Evolutionary conservation across 352 stramenopile genomes (phyloP).

Genomic region (Phytophthora pini): DNA sequence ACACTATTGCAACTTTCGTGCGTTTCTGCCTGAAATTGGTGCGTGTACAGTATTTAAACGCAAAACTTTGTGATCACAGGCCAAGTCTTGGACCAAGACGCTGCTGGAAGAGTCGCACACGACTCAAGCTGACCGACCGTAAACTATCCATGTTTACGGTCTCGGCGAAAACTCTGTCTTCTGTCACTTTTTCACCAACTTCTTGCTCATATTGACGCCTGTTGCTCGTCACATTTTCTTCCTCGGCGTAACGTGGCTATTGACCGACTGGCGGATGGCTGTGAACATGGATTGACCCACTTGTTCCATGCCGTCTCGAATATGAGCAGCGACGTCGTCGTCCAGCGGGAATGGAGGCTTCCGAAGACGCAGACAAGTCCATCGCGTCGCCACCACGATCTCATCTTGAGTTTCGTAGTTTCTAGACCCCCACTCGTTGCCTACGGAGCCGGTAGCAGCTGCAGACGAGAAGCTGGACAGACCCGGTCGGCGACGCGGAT

Average conservation of each 20-base stretch:
- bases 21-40: too few species aligned
- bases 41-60: too few species aligned
- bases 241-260: neutral
- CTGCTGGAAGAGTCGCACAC: too few species aligned
- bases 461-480: neutral
- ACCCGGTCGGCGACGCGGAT: constrained; percentile 14
- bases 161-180: too few species aligned
- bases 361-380: constrained; percentile 45
- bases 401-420: constrained; percentile 17
- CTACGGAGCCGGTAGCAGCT: neutral
- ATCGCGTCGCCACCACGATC: constrained; percentile 38
- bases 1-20: too few species aligned
- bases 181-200: too few species aligned
- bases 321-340: constrained; percentile 28
- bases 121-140: too few species aligned
- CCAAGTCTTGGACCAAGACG: too few species aligned
- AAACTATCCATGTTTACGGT: too few species aligned
- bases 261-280: constrained; percentile 24
- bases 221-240: neutral
- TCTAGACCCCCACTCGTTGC: neutral
- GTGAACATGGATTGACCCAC: constrained; percentile 35
- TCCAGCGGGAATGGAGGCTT: constrained; percentile 35
- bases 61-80: too few species aligned
- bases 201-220: neutral
- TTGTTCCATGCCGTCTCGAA: constrained; percentile 33